Evolutionary conservation across 116 monocot genomes (phyloP).

Genomic region (Thalassia testudinum): DNA sequence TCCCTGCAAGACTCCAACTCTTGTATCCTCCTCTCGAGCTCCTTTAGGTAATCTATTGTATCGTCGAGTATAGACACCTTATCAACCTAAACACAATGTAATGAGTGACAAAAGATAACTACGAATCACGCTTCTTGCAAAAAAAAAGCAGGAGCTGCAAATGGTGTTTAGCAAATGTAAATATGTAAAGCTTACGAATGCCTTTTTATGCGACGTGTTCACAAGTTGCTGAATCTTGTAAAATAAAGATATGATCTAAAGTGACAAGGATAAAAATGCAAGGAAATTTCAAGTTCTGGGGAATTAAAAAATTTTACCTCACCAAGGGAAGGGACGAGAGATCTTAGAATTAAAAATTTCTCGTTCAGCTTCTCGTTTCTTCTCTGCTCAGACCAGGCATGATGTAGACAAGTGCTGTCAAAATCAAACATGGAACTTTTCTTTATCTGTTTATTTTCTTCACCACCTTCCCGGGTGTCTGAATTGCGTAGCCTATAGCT

Average conservation of each 20-base stretch:
- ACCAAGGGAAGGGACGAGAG: constrained; percentile 56
- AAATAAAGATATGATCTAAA: too few relatives aligned
- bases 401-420: constrained; percentile 21
- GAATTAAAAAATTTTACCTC: constrained; percentile 31
- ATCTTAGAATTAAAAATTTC: constrained; percentile 57
- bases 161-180: too few relatives aligned
- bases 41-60: constrained; percentile 63
- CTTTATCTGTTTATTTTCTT: background rate
- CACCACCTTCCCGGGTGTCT: constrained; percentile 9
- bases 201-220: too few relatives aligned
- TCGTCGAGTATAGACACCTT: constrained; percentile 49
- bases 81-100: constrained; percentile 25
- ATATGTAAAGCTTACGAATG: too few relatives aligned
- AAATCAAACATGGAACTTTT: background rate
- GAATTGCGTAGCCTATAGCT: constrained; percentile 4
- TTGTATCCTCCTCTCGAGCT: constrained; percentile 60
- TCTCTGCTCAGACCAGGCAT: constrained; percentile 44
- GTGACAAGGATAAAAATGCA: too few relatives aligned
- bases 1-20: constrained; percentile 47
- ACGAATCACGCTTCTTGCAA: too few relatives aligned
- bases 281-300: background rate
- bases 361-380: constrained; percentile 69
- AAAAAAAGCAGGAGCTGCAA: too few relatives aligned
- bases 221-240: too few relatives aligned
- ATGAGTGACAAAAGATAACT: too few relatives aligned